Base-by-base conservation (phyloP, 139 green algal genomes). In the Chlamydomonas sp. region DNA sequence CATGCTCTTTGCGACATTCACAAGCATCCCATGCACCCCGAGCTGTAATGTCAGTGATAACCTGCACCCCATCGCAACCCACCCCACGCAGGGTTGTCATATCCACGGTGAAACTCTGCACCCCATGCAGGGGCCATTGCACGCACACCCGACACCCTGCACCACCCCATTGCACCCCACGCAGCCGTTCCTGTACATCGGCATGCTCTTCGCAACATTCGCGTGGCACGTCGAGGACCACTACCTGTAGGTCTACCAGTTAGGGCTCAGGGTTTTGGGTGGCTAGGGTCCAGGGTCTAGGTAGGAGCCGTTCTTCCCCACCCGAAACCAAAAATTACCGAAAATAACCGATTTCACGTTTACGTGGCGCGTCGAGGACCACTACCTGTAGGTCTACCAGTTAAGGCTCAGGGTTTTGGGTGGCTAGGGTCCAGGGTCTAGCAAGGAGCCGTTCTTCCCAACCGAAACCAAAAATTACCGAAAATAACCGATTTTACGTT, bases 161-260 rank as follows among this genome's bases (percentile, higher is more conserved):
- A 54, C 43, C 16, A 39, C 43, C 29, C 71, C 84, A 31, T 76
- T 84, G 26, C 90, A 90, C 1, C 72, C 96, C 3, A 92, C 85
- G 22, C 69, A 63, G 20, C 90, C 91, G 49, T 93, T 94, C 88
- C 76, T 97, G 70, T 97, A 96, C 79, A 74, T 91, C 6, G 91
- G 91, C 43, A 91, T 89, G 81, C 78, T 95, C n/a, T 95, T 93
- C 70, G 76, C 77, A 69, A 88, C 82, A 31, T 97, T 96, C 72
- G 84, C 76, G 22, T 97, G 91, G 91, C 91, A 96, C 68, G 83
- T 95, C n/a, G 91, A 97, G 76, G 91, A 97, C 75, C 90, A 96
- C 73, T 90, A 89, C 78, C 77, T 95, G 34, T n/a, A n/a, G n/a
- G n/a, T n/a, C 63, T 13, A 16, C 43, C 43, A 54, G 13, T n/a